phyloP scores from a whole-genome alignment of 1,284 basidiomycete genomes.

The Xerocomus amazonicus region DNA sequence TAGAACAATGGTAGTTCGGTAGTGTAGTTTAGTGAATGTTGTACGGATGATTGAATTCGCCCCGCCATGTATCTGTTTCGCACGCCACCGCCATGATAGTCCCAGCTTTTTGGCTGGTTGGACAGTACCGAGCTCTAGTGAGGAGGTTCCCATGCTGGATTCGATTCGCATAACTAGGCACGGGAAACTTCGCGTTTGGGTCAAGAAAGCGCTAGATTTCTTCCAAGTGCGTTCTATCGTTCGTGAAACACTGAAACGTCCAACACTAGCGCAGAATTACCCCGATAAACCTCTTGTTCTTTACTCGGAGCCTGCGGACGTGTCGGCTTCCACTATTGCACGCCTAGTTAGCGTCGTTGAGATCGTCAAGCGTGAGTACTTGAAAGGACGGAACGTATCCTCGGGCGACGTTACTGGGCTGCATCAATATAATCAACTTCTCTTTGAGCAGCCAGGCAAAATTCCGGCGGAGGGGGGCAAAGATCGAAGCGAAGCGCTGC shows the following conservation, averaged over 20 bases:
- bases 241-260: constrained; percentile 1
- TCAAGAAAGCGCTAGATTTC: constrained; percentile 58
- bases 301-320: constrained; percentile 57
- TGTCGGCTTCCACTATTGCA: constrained; percentile 51
- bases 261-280: constrained; percentile 44
- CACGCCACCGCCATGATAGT: constrained; percentile 24
- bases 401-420: constrained; percentile 49
- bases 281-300: constrained; percentile 55
- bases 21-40: neutral
- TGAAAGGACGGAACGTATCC: constrained; percentile 46
- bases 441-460: constrained; percentile 47
- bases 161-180: constrained; percentile 58
- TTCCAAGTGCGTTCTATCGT: constrained; percentile 47
- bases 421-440: constrained; percentile 79
- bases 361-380: constrained; percentile 79
- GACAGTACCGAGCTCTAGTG: constrained; percentile 7
- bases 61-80: constrained; percentile 8
- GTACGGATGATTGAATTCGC: too few relatives aligned
- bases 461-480: constrained; percentile 30
- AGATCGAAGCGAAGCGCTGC: constrained; percentile 36
- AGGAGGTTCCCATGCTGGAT: constrained; percentile 6
- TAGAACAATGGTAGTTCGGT: constrained; percentile 52
- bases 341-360: constrained; percentile 76
- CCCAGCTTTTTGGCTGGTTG: too few relatives aligned
- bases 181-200: constrained; percentile 63